Evolutionary conservation across 257 asterid genomes (phyloP).

Genomic region (Solanum lycopersicoides): DNA sequence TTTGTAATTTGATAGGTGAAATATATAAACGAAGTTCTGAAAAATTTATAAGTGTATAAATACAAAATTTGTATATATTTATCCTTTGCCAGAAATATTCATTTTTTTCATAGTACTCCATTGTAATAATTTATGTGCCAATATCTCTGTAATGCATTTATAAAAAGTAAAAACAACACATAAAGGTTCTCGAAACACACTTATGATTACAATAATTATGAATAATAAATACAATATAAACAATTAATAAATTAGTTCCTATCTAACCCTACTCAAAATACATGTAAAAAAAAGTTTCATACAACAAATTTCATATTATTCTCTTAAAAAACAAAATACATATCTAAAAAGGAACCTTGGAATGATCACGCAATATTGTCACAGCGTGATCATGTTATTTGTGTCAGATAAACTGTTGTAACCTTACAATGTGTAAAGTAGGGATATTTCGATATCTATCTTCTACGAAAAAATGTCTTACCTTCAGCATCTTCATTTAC

Average conservation of each 20-base stretch:
- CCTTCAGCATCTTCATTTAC: constrained; percentile 63
- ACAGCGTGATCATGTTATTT: background rate
- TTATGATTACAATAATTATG: background rate
- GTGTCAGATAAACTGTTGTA: too few species aligned
- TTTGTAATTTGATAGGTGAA: too few species aligned
- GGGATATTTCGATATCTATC: background rate
- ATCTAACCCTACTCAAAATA: background rate
- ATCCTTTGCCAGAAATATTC: too few species aligned
- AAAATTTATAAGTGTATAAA: too few species aligned
- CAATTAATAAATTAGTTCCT: background rate
- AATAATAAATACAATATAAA: background rate
- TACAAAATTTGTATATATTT: too few species aligned
- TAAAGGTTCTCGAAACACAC: background rate
- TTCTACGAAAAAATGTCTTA: constrained; percentile 26
- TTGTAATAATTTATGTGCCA: background rate
- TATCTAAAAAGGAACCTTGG: background rate
- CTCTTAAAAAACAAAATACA: too few species aligned
- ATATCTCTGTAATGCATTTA: background rate
- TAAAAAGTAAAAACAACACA: background rate
- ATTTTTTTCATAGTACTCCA: background rate
- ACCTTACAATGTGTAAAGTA: too few species aligned
- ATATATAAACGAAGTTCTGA: too few species aligned
- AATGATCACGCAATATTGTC: rapidly evolving
- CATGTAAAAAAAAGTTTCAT: background rate
- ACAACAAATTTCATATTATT: background rate